These are phyloP conservation scores for Xerocomus spinulosus DNA, from an alignment of 768 basidiomycete genomes.

Conservation along the genomic window DNA sequence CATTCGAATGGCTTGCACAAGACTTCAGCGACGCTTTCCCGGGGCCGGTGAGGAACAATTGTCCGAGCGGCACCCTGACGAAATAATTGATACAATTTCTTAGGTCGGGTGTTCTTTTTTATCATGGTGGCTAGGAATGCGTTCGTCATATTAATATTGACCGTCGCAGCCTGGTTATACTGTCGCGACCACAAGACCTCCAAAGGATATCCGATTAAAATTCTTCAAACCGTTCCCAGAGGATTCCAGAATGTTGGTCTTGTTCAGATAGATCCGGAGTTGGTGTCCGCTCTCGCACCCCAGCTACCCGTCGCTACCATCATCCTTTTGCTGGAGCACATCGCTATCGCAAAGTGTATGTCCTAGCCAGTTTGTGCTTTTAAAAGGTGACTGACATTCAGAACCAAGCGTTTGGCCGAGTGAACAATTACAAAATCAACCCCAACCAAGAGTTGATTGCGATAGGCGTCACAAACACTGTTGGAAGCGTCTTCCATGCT, in stretches of 20 bases:
- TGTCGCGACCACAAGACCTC: slow-evolving; percentile 55
- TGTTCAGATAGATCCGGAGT: slow-evolving; percentile 41
- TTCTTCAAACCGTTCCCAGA: slow-evolving; percentile 77
- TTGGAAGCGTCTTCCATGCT: slow-evolving; percentile 85
- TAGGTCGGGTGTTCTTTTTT: slow-evolving; percentile 75
- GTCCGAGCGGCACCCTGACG: neutral
- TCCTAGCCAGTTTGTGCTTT: slow-evolving; percentile 2
- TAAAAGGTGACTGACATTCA: slow-evolving; percentile 7
- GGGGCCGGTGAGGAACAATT: slow-evolving; percentile 42
- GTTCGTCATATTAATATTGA: slow-evolving; percentile 84
- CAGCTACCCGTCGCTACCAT: slow-evolving; percentile 84
- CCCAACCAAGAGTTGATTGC: slow-evolving; percentile 95
- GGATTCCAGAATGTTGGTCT: slow-evolving; percentile 64
- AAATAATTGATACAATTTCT: slow-evolving; percentile 1
- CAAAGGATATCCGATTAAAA: slow-evolving; percentile 77
- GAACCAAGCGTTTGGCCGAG: slow-evolving; percentile 78
- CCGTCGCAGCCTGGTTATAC: slow-evolving; percentile 84
- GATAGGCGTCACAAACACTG: slow-evolving; percentile 92
- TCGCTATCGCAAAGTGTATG: slow-evolving; percentile 92
- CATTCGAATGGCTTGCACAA: slow-evolving; percentile 56
- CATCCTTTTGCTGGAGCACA: slow-evolving; percentile 90
- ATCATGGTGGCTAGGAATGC: slow-evolving; percentile 72
- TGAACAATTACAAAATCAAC: slow-evolving; percentile 92
- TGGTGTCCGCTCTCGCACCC: slow-evolving; percentile 65
- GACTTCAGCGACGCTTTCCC: slow-evolving; percentile 55